These are phyloP conservation scores for Hanseniaspora uvarum DNA, from an alignment of 1,139 yeast genomes.

Conservation along the genomic window DNA sequence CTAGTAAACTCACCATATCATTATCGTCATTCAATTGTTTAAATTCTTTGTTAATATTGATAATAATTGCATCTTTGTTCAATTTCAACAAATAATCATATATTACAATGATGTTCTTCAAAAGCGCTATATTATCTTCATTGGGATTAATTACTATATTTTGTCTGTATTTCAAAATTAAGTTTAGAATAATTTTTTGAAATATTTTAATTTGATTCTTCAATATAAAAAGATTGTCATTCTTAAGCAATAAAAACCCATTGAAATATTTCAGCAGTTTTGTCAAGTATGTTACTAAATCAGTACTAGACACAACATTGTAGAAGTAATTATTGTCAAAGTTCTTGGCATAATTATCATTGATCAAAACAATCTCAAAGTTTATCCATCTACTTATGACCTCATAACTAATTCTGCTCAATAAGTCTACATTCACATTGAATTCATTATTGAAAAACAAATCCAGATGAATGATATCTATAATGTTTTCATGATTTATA, in stretches of 20 bases:
- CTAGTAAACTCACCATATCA: neutral
- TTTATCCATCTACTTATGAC: constrained; percentile 42
- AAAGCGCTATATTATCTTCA: neutral
- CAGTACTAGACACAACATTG: constrained; percentile 45
- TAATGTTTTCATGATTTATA: constrained; percentile 33
- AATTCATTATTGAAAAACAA: constrained; percentile 24
- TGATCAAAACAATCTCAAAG: constrained; percentile 51
- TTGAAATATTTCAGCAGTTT: constrained; percentile 52
- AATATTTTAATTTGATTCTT: constrained; percentile 60
- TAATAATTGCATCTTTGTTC: constrained; percentile 30
- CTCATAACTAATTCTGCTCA: neutral
- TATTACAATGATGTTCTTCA: constrained; percentile 30
- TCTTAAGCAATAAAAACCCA: constrained; percentile 29
- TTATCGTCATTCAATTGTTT: neutral
- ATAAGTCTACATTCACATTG: neutral
- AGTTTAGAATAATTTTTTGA: constrained; percentile 55
- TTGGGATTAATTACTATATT: neutral
- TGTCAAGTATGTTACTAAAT: constrained; percentile 44
- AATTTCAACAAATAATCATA: constrained; percentile 34
- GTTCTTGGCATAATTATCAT: constrained; percentile 50
- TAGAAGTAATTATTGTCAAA: constrained; percentile 42
- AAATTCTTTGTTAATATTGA: constrained; percentile 7
- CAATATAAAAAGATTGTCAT: constrained; percentile 39
- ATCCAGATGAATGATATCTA: constrained; percentile 40
- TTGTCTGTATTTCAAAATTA: constrained; percentile 48